Evolutionary conservation across 192 early-diverging fungal genomes (phyloP).

Genomic region (Coemansia sp.): DNA sequence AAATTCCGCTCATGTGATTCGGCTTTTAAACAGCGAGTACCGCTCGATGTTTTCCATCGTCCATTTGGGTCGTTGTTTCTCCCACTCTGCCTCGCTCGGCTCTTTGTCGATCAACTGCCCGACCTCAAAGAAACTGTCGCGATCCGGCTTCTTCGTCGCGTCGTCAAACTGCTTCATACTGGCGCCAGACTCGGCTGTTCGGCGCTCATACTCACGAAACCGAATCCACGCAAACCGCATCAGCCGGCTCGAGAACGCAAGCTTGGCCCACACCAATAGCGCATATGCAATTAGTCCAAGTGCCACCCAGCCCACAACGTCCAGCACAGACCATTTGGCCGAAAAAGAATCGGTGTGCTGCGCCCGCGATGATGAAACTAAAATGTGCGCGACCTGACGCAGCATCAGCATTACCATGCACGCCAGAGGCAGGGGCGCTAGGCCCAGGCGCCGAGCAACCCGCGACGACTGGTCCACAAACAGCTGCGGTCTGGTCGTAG

Average conservation of each 20-base stretch:
- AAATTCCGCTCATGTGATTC: slow-evolving; percentile 64
- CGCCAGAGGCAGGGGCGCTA: slow-evolving; percentile 50
- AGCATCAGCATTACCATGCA: slow-evolving; percentile 51
- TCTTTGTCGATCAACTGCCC: slow-evolving; percentile 44
- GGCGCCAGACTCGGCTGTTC: slow-evolving; percentile 11
- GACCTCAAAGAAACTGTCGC: slow-evolving; percentile 33
- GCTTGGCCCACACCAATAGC: slow-evolving; percentile 65
- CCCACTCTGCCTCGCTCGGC: slow-evolving; percentile 45
- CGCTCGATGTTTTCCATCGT: slow-evolving; percentile 87
- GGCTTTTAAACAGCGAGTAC: slow-evolving; percentile 87
- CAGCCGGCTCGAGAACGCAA: slow-evolving; percentile 74
- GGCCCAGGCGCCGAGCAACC: slow-evolving; percentile 51
- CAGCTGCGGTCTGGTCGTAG: slow-evolving; percentile 41
- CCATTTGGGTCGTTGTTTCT: slow-evolving; percentile 58
- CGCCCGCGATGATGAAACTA: slow-evolving; percentile 25
- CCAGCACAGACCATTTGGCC: slow-evolving; percentile 34
- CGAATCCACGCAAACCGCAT: slow-evolving; percentile 69
- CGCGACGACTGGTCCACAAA: slow-evolving; percentile 51
- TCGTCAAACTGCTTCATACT: slow-evolving; percentile 47
- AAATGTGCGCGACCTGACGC: slow-evolving; percentile 36
- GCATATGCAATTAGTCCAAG: slow-evolving; percentile 57
- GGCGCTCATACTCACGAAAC: slow-evolving; percentile 58
- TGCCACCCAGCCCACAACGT: slow-evolving; percentile 45
- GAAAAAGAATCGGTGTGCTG: slow-evolving; percentile 2
- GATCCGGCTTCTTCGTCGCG: slow-evolving; percentile 52